phyloP scores from a whole-genome alignment of 371 early-diverging fungal species.

The Rhizopus microsporus region DNA sequence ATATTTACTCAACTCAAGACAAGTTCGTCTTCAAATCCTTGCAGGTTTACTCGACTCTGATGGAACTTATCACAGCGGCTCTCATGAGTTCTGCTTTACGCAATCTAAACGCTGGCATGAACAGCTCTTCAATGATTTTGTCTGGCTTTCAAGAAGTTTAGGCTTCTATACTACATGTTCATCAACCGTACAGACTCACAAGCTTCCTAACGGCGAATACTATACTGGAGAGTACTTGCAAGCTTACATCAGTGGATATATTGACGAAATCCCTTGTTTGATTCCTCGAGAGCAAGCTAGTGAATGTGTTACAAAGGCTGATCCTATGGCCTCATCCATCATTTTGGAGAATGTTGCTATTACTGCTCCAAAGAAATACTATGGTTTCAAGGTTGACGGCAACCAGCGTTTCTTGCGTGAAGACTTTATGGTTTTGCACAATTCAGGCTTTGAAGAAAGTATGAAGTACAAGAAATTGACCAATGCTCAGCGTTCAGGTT shows the following conservation, averaged over 20 bases:
- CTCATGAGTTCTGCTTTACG: neutral
- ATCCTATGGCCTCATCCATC: constrained; percentile 1
- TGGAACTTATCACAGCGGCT: neutral
- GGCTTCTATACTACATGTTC: neutral
- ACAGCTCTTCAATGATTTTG: neutral
- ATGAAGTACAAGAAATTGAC: constrained; percentile 94
- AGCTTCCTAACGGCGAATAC: too few species aligned
- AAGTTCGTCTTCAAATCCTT: constrained; percentile 4
- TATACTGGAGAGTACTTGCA: neutral
- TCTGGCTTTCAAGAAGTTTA: constrained; percentile 5
- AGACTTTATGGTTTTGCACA: constrained; percentile 21
- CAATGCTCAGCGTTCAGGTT: constrained; percentile 97
- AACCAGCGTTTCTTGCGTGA: constrained; percentile 49
- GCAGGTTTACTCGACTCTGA: constrained; percentile 3
- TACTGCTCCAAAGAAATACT: constrained; percentile 29
- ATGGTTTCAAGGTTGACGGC: constrained; percentile 50
- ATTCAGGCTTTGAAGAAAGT: constrained; percentile 50
- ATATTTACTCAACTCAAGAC: constrained; percentile 4
- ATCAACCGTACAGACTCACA: too few species aligned
- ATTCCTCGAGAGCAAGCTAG: neutral
- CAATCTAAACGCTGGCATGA: neutral
- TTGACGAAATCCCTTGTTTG: constrained; percentile 1
- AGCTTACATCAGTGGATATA: neutral
- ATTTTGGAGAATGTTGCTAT: neutral
- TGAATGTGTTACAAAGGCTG: neutral